Evolutionary conservation across 1,284 basidiomycete genomes (phyloP), one percentile per base, ranked within the genome.

Genomic region (Pascua sp.): DNA sequence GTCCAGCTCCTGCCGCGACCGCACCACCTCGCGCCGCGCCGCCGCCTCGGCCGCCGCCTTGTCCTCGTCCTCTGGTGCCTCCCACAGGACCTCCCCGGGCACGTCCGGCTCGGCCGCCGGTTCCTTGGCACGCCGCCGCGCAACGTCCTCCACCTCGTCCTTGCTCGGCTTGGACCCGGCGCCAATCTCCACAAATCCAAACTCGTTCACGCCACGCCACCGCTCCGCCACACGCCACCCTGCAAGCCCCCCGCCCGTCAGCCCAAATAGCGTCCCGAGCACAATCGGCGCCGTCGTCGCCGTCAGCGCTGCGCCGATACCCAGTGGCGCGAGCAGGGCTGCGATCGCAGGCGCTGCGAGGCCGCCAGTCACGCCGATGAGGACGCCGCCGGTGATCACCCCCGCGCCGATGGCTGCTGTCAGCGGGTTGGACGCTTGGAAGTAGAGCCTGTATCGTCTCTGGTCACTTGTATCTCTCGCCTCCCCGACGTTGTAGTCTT

Each of bases 351-450:
- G 81, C 10, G 81, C 81, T 0, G 81, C 81, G 1, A 83, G 71
- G 2, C 81, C 81, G 16, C 81, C 81, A 0, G 81, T 82, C 5
- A 83, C 66, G 7, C 81, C 81, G 40, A 83, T 76, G 0, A 80
- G 72, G 0, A 82, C 78, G 32, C 71, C 71, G 2, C 71, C 71
- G 2, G 68, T 69, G 8, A 81, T 71, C 24, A 81, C 78, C 0
- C 81, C 81, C 0, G 78, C 79, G 0, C 78, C 81, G 0, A 80
- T 82, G 1, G 80, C 81, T 68, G 45, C 15, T 39, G 55, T 60
- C 50, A 60, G 51, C 16, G 10, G 10, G 18, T 2, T 32, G 18
- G 8, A 13, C 18, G 15, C 17, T 13, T 15, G 13, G 11, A 10
- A 32, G 24, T 7, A 32, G 4, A 32, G 24, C 24, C 24, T 32